phyloP scores from a whole-genome alignment of 75 land plant genomes.

The Chamaecyparis obtusa region DNA sequence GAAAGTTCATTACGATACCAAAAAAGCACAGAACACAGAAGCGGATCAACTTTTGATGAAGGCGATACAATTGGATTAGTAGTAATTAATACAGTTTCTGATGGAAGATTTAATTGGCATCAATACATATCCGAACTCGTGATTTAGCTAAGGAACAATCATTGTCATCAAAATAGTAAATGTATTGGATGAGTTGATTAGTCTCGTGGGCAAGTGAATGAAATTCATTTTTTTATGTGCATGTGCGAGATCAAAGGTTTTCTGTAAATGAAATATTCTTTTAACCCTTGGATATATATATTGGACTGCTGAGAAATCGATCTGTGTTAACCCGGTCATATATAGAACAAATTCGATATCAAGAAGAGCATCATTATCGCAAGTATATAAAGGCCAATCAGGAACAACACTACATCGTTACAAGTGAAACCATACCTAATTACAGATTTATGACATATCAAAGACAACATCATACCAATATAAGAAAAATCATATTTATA shows the following conservation, averaged over 20 bases:
- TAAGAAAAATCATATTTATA: too few relatives aligned
- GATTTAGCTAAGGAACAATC: not conserved
- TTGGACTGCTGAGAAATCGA: too few relatives aligned
- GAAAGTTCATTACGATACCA: too few relatives aligned
- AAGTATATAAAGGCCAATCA: too few relatives aligned
- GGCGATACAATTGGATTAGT: constrained; percentile 23
- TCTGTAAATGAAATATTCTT: not conserved
- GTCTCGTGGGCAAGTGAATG: not conserved
- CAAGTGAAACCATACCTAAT: too few relatives aligned
- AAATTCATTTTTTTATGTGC: not conserved
- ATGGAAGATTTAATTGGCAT: not conserved
- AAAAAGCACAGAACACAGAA: not conserved
- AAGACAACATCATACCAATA: too few relatives aligned
- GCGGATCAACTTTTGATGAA: constrained; percentile 11
- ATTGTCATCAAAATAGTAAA: not conserved
- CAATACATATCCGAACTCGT: not conserved
- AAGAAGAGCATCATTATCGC: too few relatives aligned
- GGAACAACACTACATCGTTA: too few relatives aligned
- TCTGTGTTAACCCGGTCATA: too few relatives aligned
- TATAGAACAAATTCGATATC: too few relatives aligned
- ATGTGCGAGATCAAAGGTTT: not conserved
- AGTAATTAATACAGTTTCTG: constrained; percentile 13
- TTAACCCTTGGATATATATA: too few relatives aligned
- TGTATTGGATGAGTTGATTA: not conserved
- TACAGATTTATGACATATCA: too few relatives aligned